These are phyloP conservation scores for Arthrobotrys megalospora DNA, from an alignment of 2,329 filamentous ascomycete genomes.

Conservation along the genomic window DNA sequence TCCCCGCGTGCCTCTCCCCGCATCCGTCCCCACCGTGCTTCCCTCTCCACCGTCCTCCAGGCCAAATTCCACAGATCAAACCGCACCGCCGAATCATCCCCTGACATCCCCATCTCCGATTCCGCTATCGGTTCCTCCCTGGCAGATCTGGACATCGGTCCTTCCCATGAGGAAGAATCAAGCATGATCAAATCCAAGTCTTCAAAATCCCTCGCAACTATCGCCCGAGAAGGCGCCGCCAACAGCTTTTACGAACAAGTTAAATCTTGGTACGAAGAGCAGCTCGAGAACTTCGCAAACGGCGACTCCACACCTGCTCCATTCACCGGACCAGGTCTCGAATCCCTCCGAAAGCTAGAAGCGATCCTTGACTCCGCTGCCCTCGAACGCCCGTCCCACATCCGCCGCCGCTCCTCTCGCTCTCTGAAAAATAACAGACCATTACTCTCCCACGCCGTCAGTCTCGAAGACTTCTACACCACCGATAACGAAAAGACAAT, in stretches of 20 bases:
- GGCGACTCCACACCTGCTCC: conserved; percentile 3
- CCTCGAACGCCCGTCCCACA: conserved; percentile 43
- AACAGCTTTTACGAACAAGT: conserved; percentile 58
- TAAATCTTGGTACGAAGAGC: conserved; percentile 52
- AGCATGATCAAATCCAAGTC: conserved; percentile 32
- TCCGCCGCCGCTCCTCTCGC: conserved; percentile 48
- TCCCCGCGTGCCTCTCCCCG: conserved; percentile 54
- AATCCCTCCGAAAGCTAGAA: conserved; percentile 48
- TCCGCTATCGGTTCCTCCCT: conserved; percentile 52
- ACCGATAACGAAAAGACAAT: conserved; percentile 57
- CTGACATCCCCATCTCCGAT: conserved; percentile 50
- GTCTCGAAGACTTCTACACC: conserved; percentile 55
- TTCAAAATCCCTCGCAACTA: conserved; percentile 43
- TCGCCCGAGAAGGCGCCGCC: conserved; percentile 13
- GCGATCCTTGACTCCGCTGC: conserved; percentile 53
- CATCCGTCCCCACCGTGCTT: conserved; percentile 46
- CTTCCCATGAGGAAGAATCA: conserved; percentile 39
- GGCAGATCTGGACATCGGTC: conserved; percentile 55
- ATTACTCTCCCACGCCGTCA: conserved; percentile 28
- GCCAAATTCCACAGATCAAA: conserved; percentile 34
- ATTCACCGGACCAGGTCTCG: conserved; percentile 10
- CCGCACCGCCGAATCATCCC: conserved; percentile 52
- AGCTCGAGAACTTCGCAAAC: conserved; percentile 29
- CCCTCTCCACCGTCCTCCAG: conserved; percentile 48
- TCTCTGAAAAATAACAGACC: conserved; percentile 40